Evolutionary conservation across 441 rosid genomes (phyloP), one percentile per base, ranked within the genome.

Genomic region (Mallotus repandus): DNA sequence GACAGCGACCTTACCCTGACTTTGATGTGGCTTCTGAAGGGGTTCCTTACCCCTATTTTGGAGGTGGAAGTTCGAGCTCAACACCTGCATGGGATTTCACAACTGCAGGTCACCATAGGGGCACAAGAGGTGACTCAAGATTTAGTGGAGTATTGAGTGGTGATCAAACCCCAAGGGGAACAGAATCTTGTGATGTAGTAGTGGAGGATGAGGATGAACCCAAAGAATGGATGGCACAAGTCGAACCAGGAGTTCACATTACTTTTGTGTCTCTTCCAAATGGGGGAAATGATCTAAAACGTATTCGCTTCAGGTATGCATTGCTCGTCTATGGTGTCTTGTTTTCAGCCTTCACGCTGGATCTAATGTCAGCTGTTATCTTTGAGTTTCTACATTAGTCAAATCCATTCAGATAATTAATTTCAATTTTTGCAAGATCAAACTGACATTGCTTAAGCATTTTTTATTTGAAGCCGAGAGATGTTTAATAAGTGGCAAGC

Each of bases 151-250:
- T 69, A 16, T 86, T 70, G 29, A 59, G 81, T 16, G 91, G 84
- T 62, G 97, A 87, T 55, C 74, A 84, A 43, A 78, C 83, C 45
- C 83, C 88, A 9, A 76, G 77, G 12, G 75, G 74, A 14, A 74
- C 59, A 15, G 89, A 81, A 45, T 85, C 92, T 18, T 85, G 91
- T 71, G 98, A 93, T 70, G 87, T 90, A 63, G 91, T 89, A 48
- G 74, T 96, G 7, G 98, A 92, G 58, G 95, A 94, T 49, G 97
- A 94, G 48, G 88, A 89, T 48, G 91, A 81, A 74, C 87, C 92
- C 12, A 94, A 96, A 79, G 99, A 96, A 71, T 96, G 99, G 99
- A 92, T 96, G 98, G 98, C 99, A 46, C 99, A 94, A 83, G 99
- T 96, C 46, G 99, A 94, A 81, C 99, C 99, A 0, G 99, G 98